A percentile compares a stretch with the other conserved stretches of the same genome.
Evolutionary conservation across 2,329 filamentous ascomycete genomes (phyloP).

Genomic region (Pseudocercospora vitis): DNA sequence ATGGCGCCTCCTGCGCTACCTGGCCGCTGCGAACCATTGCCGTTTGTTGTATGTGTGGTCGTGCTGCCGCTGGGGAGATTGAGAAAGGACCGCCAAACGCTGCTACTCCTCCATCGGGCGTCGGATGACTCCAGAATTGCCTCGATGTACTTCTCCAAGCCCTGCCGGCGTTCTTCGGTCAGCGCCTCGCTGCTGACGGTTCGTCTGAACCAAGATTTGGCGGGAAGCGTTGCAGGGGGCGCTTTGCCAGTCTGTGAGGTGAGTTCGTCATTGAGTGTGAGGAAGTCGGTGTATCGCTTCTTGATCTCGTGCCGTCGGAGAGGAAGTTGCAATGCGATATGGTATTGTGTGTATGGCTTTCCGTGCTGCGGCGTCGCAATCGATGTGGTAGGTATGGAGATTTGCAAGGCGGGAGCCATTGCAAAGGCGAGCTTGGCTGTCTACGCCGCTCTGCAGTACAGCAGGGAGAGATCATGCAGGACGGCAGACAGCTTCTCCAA

Average conservation of each 20-base stretch:
- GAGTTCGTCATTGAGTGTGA: constrained; percentile 63
- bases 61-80: constrained; percentile 60
- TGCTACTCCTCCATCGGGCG: constrained; percentile 71
- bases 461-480: too few relatives aligned
- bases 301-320: constrained; percentile 72
- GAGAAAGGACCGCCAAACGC: constrained; percentile 71
- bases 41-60: constrained; percentile 38
- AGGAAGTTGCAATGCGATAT: constrained; percentile 73
- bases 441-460: too few relatives aligned
- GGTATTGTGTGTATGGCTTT: constrained; percentile 75
- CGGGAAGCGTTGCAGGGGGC: constrained; percentile 67
- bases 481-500: too few relatives aligned
- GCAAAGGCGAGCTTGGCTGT: not conserved
- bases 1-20: constrained; percentile 40
- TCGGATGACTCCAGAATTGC: constrained; percentile 73
- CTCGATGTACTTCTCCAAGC: constrained; percentile 69
- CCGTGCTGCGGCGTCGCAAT: constrained; percentile 48
- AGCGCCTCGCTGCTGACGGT: constrained; percentile 69
- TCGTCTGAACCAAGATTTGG: constrained; percentile 74
- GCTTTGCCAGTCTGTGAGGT: constrained; percentile 59
- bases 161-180: constrained; percentile 67
- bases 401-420: constrained; percentile 48
- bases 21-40: constrained; percentile 16
- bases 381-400: constrained; percentile 51
- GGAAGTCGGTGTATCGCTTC: constrained; percentile 83